These are phyloP conservation scores for Conringia planisiliqua DNA, from an alignment of 345 rosid species.

Conservation along the genomic window DNA sequence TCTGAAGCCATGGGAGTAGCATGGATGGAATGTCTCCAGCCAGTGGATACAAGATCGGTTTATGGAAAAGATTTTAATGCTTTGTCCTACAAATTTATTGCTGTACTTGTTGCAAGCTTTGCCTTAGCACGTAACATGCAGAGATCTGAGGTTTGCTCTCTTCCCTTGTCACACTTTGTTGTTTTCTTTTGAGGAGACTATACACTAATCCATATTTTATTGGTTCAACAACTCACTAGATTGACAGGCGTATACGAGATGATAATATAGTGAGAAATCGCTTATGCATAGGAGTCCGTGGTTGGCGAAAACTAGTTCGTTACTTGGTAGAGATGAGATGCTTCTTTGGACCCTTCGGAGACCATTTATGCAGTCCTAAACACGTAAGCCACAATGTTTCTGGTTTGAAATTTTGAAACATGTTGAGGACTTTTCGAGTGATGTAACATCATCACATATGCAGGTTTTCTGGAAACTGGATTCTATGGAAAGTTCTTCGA, in stretches of 20 bases:
- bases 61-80: constrained; percentile 97
- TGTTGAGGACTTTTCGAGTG: constrained; percentile 3
- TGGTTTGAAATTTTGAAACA: neutral
- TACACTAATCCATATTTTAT: constrained; percentile 2
- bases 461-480: constrained; percentile 94
- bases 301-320: constrained; percentile 90
- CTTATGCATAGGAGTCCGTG: constrained; percentile 55
- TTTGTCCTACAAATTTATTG: constrained; percentile 83
- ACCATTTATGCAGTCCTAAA: constrained; percentile 49
- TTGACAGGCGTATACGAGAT: constrained; percentile 82
- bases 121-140: constrained; percentile 96
- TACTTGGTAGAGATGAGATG: constrained; percentile 78
- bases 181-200: neutral
- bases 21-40: constrained; percentile 97
- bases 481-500: constrained; percentile 85
- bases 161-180: constrained; percentile 11
- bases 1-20: constrained; percentile 98
- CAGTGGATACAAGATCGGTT: constrained; percentile 83
- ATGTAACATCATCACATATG: constrained; percentile 10
- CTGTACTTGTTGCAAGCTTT: constrained; percentile 96
- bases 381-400: constrained; percentile 46
- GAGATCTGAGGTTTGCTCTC: constrained; percentile 77
- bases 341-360: constrained; percentile 76
- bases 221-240: constrained; percentile 40
- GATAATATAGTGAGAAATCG: constrained; percentile 54